Base-by-base conservation (phyloP, 2,329 filamentous ascomycete species). In the Cladophialophora psammophila region DNA sequence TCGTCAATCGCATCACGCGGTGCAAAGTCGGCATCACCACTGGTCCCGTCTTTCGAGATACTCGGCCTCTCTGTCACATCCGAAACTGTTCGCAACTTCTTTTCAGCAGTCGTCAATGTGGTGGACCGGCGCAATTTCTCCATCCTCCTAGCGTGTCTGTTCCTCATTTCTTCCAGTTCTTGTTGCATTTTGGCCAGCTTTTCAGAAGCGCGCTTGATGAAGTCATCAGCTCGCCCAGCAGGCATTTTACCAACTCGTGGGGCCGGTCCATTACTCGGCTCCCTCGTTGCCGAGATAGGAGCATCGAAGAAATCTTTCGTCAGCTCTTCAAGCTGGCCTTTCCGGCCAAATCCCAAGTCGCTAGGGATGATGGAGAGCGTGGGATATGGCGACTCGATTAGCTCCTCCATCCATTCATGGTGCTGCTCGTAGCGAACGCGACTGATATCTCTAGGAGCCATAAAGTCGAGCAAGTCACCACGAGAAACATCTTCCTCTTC, bases 351-450 rank as follows among this genome's bases (percentile, higher is more conserved):
- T 0, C 93, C 93, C 38, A 98, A 86, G 76, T 97, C 94, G 2
- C 93, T 88, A 0, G 94, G 93, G 8, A 90, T 88, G 65, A 99
- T 96, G 76, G 96, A 92, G 58, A 86, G 87, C 69, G 94, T 91
- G 31, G 91, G 86, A 76, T 97, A 97, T 0, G 94, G 93, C 1
- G 94, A 98, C 0, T 91, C 92, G 62, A 98, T 87, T 34, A 99
- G 90, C 79, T 99, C 94, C 76, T 98, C 95, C 92, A 99, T 97
- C 95, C 94, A 98, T 78, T 97, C 93, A 75, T 99, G 94, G 74
- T 99, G 96, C 76, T 97, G 93, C 76, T 90, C 90, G 78, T 97
- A 99, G 63, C 95, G 88, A 70, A 89, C 88, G 67, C 92, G 84
- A 73, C 93, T 96, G 68, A 99, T 91, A 70, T 99, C 95, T 52